These are phyloP conservation scores for Agaricus sinodeliciosus DNA, from an alignment of 768 basidiomycete genomes.

Conservation along the genomic window DNA sequence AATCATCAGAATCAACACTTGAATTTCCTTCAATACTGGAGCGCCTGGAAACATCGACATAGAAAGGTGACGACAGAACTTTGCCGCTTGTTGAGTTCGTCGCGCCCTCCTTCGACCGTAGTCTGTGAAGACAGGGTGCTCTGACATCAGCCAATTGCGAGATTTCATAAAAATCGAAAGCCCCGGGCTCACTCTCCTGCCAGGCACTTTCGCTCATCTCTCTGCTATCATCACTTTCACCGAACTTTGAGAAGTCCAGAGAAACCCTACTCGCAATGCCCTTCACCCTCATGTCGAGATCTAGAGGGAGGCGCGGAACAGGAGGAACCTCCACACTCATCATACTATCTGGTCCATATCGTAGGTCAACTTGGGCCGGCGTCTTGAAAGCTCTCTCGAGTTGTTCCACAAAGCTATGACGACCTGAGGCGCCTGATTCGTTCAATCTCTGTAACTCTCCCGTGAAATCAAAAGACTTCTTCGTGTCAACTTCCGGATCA, in stretches of 20 bases:
- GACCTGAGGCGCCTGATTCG: conserved; percentile 61
- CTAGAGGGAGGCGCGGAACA: conserved; percentile 42
- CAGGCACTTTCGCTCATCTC: conserved; percentile 10
- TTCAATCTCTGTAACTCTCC: conserved; percentile 67
- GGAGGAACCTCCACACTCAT: conserved; percentile 39
- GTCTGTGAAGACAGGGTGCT: conserved; percentile 18
- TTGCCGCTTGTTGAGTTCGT: conserved; percentile 10
- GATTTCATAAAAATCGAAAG: conserved; percentile 19
- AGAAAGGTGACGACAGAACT: conserved; percentile 4
- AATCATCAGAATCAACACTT: conserved; percentile 16
- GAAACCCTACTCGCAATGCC: neutral
- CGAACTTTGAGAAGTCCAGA: neutral
- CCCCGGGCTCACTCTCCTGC: neutral
- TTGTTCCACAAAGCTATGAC: conserved; percentile 76
- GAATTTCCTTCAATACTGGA: conserved; percentile 25
- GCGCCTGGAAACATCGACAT: conserved; percentile 13
- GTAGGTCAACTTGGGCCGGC: conserved; percentile 60
- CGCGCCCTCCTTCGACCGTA: conserved; percentile 8
- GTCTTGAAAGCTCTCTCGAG: conserved; percentile 76
- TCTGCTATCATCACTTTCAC: conserved; percentile 12
- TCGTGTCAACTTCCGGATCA: conserved; percentile 56
- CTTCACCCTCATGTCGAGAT: neutral
- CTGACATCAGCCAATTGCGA: conserved; percentile 27
- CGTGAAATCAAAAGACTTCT: conserved; percentile 80
- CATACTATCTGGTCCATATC: conserved; percentile 36